Evolutionary conservation across 2,329 filamentous ascomycete species (phyloP).

Genomic region (Xylaria arbuscula): DNA sequence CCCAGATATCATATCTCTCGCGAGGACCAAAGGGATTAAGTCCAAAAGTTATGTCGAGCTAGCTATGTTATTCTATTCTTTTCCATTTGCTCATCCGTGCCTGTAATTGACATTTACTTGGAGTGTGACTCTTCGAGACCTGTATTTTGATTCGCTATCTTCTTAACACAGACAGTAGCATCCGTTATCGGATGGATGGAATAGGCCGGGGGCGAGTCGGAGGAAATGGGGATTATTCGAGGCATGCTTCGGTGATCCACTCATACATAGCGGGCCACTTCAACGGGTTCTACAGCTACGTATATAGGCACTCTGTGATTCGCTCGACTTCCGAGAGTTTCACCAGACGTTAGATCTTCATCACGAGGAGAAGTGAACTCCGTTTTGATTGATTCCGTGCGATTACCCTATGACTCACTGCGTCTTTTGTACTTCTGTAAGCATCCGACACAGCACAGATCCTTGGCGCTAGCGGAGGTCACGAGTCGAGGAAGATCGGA

Average conservation of each 20-base stretch:
- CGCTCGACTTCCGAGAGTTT: neutral
- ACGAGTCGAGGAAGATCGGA: neutral
- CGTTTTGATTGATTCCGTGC: neutral
- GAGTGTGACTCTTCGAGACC: neutral
- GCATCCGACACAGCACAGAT: neutral
- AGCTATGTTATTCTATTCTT: conserved; percentile 30
- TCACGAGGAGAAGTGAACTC: neutral
- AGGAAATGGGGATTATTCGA: neutral
- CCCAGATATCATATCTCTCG: conserved; percentile 42
- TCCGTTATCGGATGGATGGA: conserved; percentile 32
- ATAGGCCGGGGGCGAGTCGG: neutral
- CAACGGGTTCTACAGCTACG: too few species aligned
- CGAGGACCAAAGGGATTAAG: conserved; percentile 41
- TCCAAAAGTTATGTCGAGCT: conserved; percentile 40
- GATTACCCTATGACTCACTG: neutral
- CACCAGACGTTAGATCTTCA: neutral
- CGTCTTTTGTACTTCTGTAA: neutral
- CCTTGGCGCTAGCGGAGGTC: neutral
- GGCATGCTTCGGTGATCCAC: conserved; percentile 23
- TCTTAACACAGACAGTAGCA: neutral
- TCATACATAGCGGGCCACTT: conserved; percentile 8
- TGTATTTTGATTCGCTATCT: neutral
- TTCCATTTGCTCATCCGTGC: conserved; percentile 1
- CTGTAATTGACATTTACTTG: neutral
- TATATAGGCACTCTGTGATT: neutral